Conservation (phyloP, 208 protist genomes). For the Trypanosoma cruzi region DNA sequence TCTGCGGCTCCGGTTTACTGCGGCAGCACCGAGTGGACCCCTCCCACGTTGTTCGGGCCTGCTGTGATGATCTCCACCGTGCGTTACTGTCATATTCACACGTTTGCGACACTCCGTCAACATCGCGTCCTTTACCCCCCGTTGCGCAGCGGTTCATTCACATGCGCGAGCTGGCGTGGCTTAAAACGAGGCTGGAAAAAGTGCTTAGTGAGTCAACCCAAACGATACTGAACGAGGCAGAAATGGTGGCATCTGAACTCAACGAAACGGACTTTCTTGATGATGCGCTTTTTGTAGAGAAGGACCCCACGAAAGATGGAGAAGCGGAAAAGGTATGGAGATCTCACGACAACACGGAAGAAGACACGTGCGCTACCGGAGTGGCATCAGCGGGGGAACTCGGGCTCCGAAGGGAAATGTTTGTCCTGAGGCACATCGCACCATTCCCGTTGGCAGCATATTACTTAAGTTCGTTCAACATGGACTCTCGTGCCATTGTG, state of each 20-base stretch:
- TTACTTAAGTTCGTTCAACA: constrained; percentile 43
- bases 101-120: background rate
- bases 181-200: constrained; percentile 43
- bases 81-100: constrained; percentile 25
- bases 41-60: constrained; percentile 20
- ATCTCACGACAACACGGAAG: background rate
- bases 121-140: constrained; percentile 9
- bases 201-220: constrained; percentile 42
- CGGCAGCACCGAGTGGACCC: constrained; percentile 17
- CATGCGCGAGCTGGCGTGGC: constrained; percentile 67
- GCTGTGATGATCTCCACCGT: constrained; percentile 28
- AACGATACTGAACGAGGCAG: constrained; percentile 30
- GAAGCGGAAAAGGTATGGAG: background rate
- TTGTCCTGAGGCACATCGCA: constrained; percentile 48
- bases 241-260: constrained; percentile 43
- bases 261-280: constrained; percentile 35
- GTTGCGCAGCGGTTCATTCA: constrained; percentile 41
- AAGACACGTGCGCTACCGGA: constrained; percentile 25
- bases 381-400: constrained; percentile 63
- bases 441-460: constrained; percentile 43
- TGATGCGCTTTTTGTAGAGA: constrained; percentile 28
- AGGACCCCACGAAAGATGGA: background rate
- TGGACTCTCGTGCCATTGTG: background rate
- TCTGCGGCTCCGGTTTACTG: background rate
- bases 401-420: constrained; percentile 55